Evolutionary conservation across 306 rosid species (phyloP).

Genomic region (Carpinus viminea): DNA sequence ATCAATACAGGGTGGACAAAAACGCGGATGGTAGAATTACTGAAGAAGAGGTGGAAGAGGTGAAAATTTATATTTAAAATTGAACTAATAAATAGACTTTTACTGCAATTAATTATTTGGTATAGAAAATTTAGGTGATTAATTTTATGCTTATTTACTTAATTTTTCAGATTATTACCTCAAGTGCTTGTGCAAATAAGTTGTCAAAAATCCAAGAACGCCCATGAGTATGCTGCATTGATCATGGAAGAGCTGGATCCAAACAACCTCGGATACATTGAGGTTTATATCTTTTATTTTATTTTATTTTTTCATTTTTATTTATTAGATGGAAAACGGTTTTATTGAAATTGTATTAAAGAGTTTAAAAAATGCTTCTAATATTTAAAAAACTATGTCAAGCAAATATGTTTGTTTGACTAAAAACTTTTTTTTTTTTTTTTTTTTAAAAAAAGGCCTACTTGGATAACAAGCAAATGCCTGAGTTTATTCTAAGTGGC

Average conservation of each 20-base stretch:
- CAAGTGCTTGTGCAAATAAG: constrained; percentile 89
- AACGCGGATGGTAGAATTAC: constrained; percentile 85
- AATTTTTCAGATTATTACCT: constrained; percentile 58
- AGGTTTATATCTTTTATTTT: constrained; percentile 40
- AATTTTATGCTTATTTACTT: neutral
- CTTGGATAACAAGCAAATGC: too few species aligned
- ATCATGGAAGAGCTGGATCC: constrained; percentile 96
- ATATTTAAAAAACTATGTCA: too few species aligned
- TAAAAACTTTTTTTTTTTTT: too few species aligned
- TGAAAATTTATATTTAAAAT: constrained; percentile 1
- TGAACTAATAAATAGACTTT: neutral
- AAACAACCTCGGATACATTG: constrained; percentile 68
- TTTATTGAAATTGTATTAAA: too few species aligned
- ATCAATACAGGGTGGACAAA: constrained; percentile 79
- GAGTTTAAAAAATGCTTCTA: too few species aligned
- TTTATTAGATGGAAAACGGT: too few species aligned
- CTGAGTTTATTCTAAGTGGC: too few species aligned
- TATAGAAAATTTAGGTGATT: neutral
- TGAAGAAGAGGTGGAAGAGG: constrained; percentile 84
- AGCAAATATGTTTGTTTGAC: too few species aligned
- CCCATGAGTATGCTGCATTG: constrained; percentile 88
- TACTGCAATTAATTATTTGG: neutral
- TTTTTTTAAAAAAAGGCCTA: too few species aligned
- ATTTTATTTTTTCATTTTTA: too few species aligned
- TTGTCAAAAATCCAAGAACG: constrained; percentile 75